phyloP scores from a whole-genome alignment of 306 rosid genomes.

The Vachellia pachyceras region DNA sequence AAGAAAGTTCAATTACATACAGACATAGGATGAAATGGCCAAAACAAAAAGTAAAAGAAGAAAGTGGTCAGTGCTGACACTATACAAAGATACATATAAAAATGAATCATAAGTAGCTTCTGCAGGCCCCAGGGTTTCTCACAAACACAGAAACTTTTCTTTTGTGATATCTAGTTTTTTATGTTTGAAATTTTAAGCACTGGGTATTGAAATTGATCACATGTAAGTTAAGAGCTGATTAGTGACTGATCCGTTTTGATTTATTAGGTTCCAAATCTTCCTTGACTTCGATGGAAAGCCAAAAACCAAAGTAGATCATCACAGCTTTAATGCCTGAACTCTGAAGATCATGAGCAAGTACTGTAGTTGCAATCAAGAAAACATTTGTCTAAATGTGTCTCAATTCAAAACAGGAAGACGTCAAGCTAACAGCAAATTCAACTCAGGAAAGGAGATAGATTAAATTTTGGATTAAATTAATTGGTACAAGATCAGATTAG shows the following conservation, averaged over 20 bases:
- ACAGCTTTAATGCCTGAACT: neutral
- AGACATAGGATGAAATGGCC: slow-evolving; percentile 17
- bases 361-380: neutral
- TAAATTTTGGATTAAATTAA: neutral
- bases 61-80: neutral
- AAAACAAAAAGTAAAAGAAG: neutral
- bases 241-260: neutral
- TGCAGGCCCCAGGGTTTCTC: neutral
- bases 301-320: neutral
- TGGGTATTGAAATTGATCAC: neutral
- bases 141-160: neutral
- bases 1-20: slow-evolving; percentile 34
- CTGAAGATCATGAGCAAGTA: slow-evolving; percentile 1
- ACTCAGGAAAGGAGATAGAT: neutral
- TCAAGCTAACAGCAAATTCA: neutral
- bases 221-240: neutral
- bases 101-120: slow-evolving; percentile 22
- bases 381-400: neutral
- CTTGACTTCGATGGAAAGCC: neutral
- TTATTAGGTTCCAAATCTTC: neutral
- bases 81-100: slow-evolving; percentile 16
- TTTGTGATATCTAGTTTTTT: neutral
- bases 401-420: neutral
- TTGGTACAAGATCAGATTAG: neutral
- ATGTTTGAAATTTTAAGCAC: neutral